Evolutionary conservation across 805 yeast species (phyloP).

Genomic region (Clavispora phyllophila): DNA sequence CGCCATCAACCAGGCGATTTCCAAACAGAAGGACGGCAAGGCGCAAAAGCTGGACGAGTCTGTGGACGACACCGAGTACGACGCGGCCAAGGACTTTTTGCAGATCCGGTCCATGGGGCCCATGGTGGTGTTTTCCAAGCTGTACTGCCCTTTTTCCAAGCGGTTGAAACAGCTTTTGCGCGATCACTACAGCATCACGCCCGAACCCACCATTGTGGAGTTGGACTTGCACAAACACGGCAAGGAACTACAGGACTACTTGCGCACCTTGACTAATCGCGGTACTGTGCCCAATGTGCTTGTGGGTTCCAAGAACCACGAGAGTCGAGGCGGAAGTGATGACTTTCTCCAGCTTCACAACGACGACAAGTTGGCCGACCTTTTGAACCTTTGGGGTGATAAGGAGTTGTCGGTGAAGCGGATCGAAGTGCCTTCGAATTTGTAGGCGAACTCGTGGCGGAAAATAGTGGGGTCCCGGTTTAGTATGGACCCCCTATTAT

Average conservation of each 20-base stretch:
- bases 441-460: no score
- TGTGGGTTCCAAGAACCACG: slow-evolving; percentile 13
- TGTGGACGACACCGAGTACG: slow-evolving; percentile 18
- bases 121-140: slow-evolving; percentile 52
- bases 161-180: slow-evolving; percentile 61
- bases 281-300: slow-evolving; percentile 16
- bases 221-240: slow-evolving; percentile 80
- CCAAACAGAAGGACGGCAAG: slow-evolving; percentile 16
- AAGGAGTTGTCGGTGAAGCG: slow-evolving; percentile 45
- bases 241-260: slow-evolving; percentile 62
- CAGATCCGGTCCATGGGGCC: slow-evolving; percentile 60
- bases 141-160: slow-evolving; percentile 72
- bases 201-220: slow-evolving; percentile 71
- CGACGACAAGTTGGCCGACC: slow-evolving; percentile 46
- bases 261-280: slow-evolving; percentile 34
- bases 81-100: slow-evolving; percentile 40
- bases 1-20: slow-evolving; percentile 35
- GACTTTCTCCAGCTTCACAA: slow-evolving; percentile 65
- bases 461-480: no score
- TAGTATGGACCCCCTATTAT: no score
- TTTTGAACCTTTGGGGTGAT: slow-evolving; percentile 61
- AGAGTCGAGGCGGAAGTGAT: slow-evolving; percentile 83
- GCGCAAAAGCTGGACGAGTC: slow-evolving; percentile 7
- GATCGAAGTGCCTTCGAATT: slow-evolving; percentile 54
- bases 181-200: slow-evolving; percentile 63